Evolutionary conservation across 2,329 filamentous ascomycete genomes (phyloP).

Genomic region (Alternaria infectoria): DNA sequence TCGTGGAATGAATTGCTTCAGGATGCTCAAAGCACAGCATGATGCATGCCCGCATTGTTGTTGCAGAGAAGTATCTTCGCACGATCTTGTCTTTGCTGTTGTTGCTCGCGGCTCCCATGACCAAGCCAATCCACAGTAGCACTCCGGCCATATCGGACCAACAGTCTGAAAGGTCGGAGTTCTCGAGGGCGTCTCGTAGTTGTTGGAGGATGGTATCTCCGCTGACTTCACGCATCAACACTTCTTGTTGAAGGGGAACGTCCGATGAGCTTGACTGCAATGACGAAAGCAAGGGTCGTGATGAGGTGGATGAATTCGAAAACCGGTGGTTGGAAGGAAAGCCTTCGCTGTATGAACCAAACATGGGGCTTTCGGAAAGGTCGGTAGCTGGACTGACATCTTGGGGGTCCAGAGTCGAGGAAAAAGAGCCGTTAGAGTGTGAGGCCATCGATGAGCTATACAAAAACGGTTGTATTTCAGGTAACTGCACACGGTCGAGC

Average conservation of each 20-base stretch:
- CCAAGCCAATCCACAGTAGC: constrained; percentile 46
- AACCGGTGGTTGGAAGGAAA: constrained; percentile 13
- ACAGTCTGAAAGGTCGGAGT: constrained; percentile 40
- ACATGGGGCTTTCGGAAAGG: constrained; percentile 20
- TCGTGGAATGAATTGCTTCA: constrained; percentile 34
- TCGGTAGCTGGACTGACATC: constrained; percentile 29
- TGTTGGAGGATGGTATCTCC: constrained; percentile 24
- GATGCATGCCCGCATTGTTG: constrained; percentile 39
- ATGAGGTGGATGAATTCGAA: constrained; percentile 11
- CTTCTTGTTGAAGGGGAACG: neutral
- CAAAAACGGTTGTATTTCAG: neutral
- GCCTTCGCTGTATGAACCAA: constrained; percentile 9
- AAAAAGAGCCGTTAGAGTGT: constrained; percentile 18
- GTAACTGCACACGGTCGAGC: constrained; percentile 17
- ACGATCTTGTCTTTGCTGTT: constrained; percentile 24
- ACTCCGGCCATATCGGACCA: constrained; percentile 49
- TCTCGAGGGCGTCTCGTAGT: constrained; percentile 34
- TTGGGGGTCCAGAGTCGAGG: constrained; percentile 21
- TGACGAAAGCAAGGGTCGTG: constrained; percentile 15
- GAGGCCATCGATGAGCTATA: constrained; percentile 17
- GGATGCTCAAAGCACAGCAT: constrained; percentile 48
- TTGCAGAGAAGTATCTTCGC: constrained; percentile 41
- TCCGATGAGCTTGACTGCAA: constrained; percentile 14
- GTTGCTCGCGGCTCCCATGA: constrained; percentile 40
- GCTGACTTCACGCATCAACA: neutral